Evolutionary conservation across 495 filamentous ascomycete genomes (phyloP), one percentile per base, ranked within the genome.

Genomic region (Podospora pseudocomata): DNA sequence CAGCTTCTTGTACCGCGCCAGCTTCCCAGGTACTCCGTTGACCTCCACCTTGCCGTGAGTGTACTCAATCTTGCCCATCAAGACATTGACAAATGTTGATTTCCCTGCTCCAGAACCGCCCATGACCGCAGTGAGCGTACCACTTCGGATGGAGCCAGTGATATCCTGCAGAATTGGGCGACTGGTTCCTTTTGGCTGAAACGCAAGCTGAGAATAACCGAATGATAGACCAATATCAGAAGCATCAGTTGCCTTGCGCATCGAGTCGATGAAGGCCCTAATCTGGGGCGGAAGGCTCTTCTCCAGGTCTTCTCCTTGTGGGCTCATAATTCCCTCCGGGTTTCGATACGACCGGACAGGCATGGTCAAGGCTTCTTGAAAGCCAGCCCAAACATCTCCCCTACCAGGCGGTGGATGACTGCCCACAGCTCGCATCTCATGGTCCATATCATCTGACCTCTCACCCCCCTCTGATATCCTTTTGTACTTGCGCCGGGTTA

Each of bases 181-280:
- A 1, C 65, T 65, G 1, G 68, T 71, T 54, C 78, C 78, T 59
- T 79, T 80, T 1, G 82, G 82, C 4, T 81, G 77, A 70, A 81
- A 85, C 16, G 73, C 73, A 9, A 86, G 77, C 59, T 82, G 73
- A 16, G 75, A 65, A 58, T 82, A 85, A 16, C 80, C 79, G 70
- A 87, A 87, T 18, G 79, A 80, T 34, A 87, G 71, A 15, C 85
- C 85, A 70, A 86, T 82, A 20, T 80, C 77, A 1, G 79, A 73
- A 4, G 81, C 80, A 30, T 80, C 80, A 7, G 83, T 85, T 28
- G 79, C 80, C 72, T 77, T 80, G 19, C 79, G 77, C 76, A 86
- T 82, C 0, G 80, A 85, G 28, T 81, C 76, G 53, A 87, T 80
- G 66, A 86, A 87, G 3, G 78, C 75, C 34, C 79, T 73, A 19